These are phyloP conservation scores for Groenewaldozyma salmanticensis DNA, from an alignment of 805 yeast species.

Conservation along the genomic window DNA sequence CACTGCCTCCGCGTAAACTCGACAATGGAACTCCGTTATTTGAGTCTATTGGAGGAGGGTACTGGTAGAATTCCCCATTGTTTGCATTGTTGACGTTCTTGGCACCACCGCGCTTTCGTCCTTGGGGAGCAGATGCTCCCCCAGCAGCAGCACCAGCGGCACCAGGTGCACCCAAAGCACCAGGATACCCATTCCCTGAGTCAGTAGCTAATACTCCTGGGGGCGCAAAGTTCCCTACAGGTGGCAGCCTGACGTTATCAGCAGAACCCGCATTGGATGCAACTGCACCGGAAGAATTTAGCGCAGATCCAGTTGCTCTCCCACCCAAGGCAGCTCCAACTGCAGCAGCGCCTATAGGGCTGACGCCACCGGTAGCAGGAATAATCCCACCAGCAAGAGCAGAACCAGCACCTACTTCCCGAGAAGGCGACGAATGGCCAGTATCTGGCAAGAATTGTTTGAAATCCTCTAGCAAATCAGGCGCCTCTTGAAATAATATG, in stretches of 20 bases:
- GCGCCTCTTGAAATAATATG: conserved; percentile 79
- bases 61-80: background rate
- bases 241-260: conserved; percentile 56
- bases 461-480: conserved; percentile 89
- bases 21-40: conserved; percentile 13
- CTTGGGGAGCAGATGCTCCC: conserved; percentile 7
- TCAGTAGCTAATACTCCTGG: conserved; percentile 24
- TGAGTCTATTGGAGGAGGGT: conserved; percentile 1
- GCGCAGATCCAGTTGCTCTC: too few species aligned
- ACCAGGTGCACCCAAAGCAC: background rate
- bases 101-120: conserved; percentile 5
- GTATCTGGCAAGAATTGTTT: conserved; percentile 91
- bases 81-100: conserved; percentile 1
- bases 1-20: conserved; percentile 16
- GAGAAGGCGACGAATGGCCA: conserved; percentile 30
- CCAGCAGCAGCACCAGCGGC: conserved; percentile 1
- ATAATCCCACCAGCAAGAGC: conserved; percentile 24
- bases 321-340: conserved; percentile 3
- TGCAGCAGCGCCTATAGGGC: too few species aligned
- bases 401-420: too few species aligned
- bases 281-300: too few species aligned
- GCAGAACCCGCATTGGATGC: conserved; percentile 19
- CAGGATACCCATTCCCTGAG: conserved; percentile 1
- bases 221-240: conserved; percentile 82
- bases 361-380: conserved; percentile 14